phyloP scores from a whole-genome alignment of 345 rosid genomes.

The Mangifera indica region DNA sequence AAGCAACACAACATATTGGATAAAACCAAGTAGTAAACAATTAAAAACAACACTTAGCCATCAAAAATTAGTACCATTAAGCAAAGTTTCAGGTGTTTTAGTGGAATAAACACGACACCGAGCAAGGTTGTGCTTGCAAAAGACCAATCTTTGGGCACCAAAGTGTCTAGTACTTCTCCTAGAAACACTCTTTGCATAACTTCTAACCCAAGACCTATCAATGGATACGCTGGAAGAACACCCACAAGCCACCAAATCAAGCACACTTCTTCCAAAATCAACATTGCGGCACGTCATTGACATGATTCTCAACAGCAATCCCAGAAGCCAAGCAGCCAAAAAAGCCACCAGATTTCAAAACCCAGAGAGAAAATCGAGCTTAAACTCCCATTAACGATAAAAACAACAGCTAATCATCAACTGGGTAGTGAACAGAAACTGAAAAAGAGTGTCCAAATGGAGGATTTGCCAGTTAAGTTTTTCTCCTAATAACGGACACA shows the following conservation, averaged over 20 bases:
- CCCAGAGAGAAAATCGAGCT: conserved; percentile 26
- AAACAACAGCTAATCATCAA: not conserved
- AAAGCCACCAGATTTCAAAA: conserved; percentile 13
- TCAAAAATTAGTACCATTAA: conserved; percentile 44
- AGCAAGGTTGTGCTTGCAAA: conserved; percentile 43
- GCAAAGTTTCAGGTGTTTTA: conserved; percentile 51
- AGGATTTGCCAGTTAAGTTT: not conserved
- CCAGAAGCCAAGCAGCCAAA: conserved; percentile 25
- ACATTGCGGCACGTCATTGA: conserved; percentile 65
- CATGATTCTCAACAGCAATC: conserved; percentile 51
- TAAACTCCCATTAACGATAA: conserved; percentile 17
- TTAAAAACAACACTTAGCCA: not conserved
- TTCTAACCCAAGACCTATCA: conserved; percentile 41
- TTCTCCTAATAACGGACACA: conserved; percentile 1
- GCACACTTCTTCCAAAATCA: conserved; percentile 58
- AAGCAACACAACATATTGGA: not conserved
- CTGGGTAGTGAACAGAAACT: conserved; percentile 16
- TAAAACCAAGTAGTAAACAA: not conserved
- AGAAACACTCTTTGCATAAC: conserved; percentile 31
- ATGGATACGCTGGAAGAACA: conserved; percentile 55
- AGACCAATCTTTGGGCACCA: conserved; percentile 43
- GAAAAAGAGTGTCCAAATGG: conserved; percentile 17
- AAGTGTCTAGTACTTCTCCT: conserved; percentile 27
- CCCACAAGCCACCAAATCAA: conserved; percentile 62
- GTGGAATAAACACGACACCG: conserved; percentile 58